These are phyloP conservation scores for Mariannaea sp. DNA, from an alignment of 2,329 filamentous ascomycete genomes.

Conservation along the genomic window DNA sequence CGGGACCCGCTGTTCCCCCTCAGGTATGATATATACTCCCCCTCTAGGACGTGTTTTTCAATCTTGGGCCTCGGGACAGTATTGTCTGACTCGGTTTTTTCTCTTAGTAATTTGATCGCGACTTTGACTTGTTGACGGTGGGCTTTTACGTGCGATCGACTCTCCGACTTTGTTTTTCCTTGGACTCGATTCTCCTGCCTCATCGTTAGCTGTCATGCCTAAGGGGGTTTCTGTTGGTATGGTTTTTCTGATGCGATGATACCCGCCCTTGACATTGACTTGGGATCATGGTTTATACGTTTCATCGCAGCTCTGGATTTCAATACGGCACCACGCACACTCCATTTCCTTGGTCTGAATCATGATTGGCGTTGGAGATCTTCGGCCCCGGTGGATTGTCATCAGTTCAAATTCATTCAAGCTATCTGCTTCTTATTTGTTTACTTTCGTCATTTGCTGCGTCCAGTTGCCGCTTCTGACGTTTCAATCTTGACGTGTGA, in stretches of 20 bases:
- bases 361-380: conserved; percentile 51
- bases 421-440: conserved; percentile 36
- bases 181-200: conserved; percentile 38
- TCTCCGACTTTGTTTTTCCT: conserved; percentile 33
- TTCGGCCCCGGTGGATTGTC: conserved; percentile 45
- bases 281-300: conserved; percentile 38
- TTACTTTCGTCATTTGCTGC: conserved; percentile 36
- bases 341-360: conserved; percentile 45
- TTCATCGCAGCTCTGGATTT: conserved; percentile 41
- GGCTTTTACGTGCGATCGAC: conserved; percentile 31
- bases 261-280: conserved; percentile 32
- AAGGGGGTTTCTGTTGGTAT: conserved; percentile 33
- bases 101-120: conserved; percentile 37
- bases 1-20: conserved; percentile 46
- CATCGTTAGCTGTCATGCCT: conserved; percentile 26
- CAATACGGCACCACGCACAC: conserved; percentile 39
- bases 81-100: conserved; percentile 17
- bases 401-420: conserved; percentile 46
- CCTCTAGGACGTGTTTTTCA: background rate
- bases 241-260: conserved; percentile 34
- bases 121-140: conserved; percentile 37
- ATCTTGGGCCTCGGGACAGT: background rate
- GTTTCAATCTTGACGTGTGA: conserved; percentile 18
- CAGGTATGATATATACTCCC: conserved; percentile 40
- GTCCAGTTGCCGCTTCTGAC: conserved; percentile 34